Percentiles rank a stretch among this genome's conserved stretches.
phyloP scores from a whole-genome alignment of 2,329 filamentous ascomycete genomes.

The Rhynchosporium graminicola region DNA sequence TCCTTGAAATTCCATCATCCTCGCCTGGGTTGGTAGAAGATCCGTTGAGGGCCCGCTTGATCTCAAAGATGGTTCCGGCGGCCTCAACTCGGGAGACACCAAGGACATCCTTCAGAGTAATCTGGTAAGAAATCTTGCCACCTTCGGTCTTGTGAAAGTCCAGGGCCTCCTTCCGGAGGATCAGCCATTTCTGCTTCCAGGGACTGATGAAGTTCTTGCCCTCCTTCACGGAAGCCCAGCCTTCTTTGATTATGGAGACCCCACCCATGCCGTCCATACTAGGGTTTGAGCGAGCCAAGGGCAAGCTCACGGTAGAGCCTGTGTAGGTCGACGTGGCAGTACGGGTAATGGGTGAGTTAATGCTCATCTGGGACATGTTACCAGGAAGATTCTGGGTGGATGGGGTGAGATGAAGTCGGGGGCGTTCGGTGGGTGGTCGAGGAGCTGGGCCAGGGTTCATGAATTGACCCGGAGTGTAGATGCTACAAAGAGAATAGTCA shows the following conservation, averaged over 20 bases:
- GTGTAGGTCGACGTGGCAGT: slow-evolving; percentile 67
- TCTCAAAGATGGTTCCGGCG: slow-evolving; percentile 89
- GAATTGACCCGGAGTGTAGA: slow-evolving; percentile 69
- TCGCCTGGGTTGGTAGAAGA: slow-evolving; percentile 71
- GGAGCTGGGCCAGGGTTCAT: slow-evolving; percentile 98
- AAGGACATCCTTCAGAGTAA: slow-evolving; percentile 83
- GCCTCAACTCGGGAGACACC: slow-evolving; percentile 90
- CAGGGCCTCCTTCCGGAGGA: slow-evolving; percentile 87
- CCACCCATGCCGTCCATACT: slow-evolving; percentile 65
- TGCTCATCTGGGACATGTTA: slow-evolving; percentile 76
- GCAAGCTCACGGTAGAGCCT: slow-evolving; percentile 71
- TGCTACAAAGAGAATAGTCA: slow-evolving; percentile 43
- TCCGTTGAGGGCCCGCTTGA: slow-evolving; percentile 73
- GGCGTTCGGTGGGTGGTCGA: slow-evolving; percentile 80
- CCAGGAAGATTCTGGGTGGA: slow-evolving; percentile 70
- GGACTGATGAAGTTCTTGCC: slow-evolving; percentile 80
- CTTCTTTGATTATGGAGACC: slow-evolving; percentile 76
- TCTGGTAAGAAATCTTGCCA: slow-evolving; percentile 82
- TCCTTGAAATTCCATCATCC: slow-evolving; percentile 73
- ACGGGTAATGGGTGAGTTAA: slow-evolving; percentile 68
- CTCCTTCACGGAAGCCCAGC: slow-evolving; percentile 86
- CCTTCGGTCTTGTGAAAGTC: slow-evolving; percentile 94
- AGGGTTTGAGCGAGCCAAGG: slow-evolving; percentile 60
- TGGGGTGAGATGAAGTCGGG: slow-evolving; percentile 77
- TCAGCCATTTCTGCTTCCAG: slow-evolving; percentile 90